Conservation (phyloP, 169 alveolate genomes). For the Perkinsus chesapeaki region DNA sequence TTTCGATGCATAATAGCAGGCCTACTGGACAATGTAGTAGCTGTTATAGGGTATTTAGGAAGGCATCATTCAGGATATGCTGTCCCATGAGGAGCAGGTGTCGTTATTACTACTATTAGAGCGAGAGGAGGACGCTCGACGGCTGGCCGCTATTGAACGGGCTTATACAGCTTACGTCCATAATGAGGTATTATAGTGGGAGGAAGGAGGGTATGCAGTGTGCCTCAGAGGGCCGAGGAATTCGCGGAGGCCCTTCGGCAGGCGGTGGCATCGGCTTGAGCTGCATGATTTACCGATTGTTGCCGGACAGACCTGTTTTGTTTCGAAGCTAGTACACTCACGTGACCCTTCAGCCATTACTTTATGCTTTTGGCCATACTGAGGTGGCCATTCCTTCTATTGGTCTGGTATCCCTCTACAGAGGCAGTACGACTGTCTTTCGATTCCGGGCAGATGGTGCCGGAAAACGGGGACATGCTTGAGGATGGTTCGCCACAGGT, state of each 20-base stretch:
- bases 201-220: not conserved
- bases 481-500: no score
- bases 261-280: not conserved
- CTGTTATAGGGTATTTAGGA: not conserved
- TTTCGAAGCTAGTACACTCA: not conserved
- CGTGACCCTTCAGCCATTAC: not conserved
- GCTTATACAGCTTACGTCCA: not conserved
- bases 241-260: not conserved
- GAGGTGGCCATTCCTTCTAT: no score
- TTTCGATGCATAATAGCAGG: not conserved
- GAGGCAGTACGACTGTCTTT: no score
- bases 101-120: not conserved
- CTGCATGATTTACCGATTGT: not conserved
- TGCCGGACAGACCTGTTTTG: not conserved
- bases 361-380: no score
- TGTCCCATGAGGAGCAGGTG: not conserved
- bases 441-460: no score
- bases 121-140: not conserved
- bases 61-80: not conserved
- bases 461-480: no score
- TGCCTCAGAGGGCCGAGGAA: not conserved
- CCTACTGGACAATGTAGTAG: not conserved
- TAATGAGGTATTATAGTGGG: not conserved
- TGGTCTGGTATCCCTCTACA: no score
- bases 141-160: not conserved